A percentile compares a stretch with the other conserved stretches of the same genome.
These are phyloP conservation scores for Ustilago nuda DNA, from an alignment of 1,284 basidiomycete genomes.

Conservation along the genomic window DNA sequence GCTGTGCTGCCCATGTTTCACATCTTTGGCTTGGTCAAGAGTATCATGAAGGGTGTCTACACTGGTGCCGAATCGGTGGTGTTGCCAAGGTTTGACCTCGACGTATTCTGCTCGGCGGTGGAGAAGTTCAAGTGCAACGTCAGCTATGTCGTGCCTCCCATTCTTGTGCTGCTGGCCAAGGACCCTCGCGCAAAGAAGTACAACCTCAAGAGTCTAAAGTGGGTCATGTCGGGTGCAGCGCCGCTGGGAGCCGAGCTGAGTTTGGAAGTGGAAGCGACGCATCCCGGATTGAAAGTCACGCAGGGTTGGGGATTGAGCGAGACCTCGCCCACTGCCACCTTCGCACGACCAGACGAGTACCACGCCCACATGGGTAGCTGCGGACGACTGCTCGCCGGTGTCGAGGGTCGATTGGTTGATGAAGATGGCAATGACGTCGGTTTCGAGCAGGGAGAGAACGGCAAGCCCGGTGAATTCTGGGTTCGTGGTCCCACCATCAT, in stretches of 20 bases:
- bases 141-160: slow-evolving; percentile 83
- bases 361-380: slow-evolving; percentile 63
- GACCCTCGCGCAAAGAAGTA: slow-evolving; percentile 80
- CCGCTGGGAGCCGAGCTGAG: slow-evolving; percentile 79
- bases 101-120: slow-evolving; percentile 77
- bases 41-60: slow-evolving; percentile 76
- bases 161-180: slow-evolving; percentile 81
- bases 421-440: slow-evolving; percentile 69
- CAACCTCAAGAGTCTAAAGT: slow-evolving; percentile 76
- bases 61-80: slow-evolving; percentile 77
- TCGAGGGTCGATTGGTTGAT: slow-evolving; percentile 80
- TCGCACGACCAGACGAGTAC: slow-evolving; percentile 43
- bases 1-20: slow-evolving; percentile 62
- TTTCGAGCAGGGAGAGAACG: slow-evolving; percentile 72
- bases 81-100: slow-evolving; percentile 80
- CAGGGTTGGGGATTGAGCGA: slow-evolving; percentile 81
- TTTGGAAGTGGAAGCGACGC: slow-evolving; percentile 73
- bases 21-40: slow-evolving; percentile 72
- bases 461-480: slow-evolving; percentile 59
- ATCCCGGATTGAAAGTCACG: slow-evolving; percentile 69
- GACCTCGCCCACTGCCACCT: slow-evolving; percentile 75
- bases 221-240: slow-evolving; percentile 82
- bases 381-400: slow-evolving; percentile 80
- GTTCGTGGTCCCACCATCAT: slow-evolving; percentile 47
- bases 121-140: slow-evolving; percentile 77